Evolutionary conservation across 2,329 filamentous ascomycete species (phyloP), one percentile per base, ranked within the genome.

Genomic region (Colletotrichum tropicicola): DNA sequence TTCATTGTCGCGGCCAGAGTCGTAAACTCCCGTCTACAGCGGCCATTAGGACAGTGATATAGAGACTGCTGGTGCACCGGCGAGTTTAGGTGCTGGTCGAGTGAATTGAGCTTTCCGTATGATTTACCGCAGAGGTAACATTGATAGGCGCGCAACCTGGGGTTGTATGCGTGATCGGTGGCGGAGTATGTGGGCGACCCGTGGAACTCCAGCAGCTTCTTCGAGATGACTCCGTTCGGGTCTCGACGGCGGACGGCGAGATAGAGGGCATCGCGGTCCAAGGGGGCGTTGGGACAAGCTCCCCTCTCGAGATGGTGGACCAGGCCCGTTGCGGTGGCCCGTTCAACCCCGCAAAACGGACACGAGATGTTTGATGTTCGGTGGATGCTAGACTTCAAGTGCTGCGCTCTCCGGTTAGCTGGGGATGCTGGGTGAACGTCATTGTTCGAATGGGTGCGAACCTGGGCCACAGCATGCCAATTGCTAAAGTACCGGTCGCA

Each of bases 71-170:
- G 74, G 10, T 48, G 86, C 0, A 69, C 73, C 0, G 83, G 77
- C 0, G 87, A 90, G 32, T 78, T 80, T 1, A 90, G 71, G 68
- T 91, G 87, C 58, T 81, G 76, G 52, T 85, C 84, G 3, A 90
- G 77, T 13, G 32, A 39, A 6, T 5, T n/a, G 4, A 43, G 48
- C 23, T 21, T 28, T 0, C 69, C 69, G 0, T 44, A 15, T 0
- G 77, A 57, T 8, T 74, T 73, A 25, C 80, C 72, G 69, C 88
- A 90, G 4, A 90, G 64, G 64, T 84, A 85, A 74, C 87, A 89
- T 68, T 84, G 79, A 13, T 51, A 49, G 5, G 25, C 25, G 37
- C 27, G 10, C 2, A 28, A 19, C 6, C 44, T 39, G 12, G 32
- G 21, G 13, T 51, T 62, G 72, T 77, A 89, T 6, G 43, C 27